A percentile compares a stretch with the other conserved stretches of the same genome.
Evolutionary conservation across 179 eudicot species (phyloP).

Genomic region (Nepenthes alata): DNA sequence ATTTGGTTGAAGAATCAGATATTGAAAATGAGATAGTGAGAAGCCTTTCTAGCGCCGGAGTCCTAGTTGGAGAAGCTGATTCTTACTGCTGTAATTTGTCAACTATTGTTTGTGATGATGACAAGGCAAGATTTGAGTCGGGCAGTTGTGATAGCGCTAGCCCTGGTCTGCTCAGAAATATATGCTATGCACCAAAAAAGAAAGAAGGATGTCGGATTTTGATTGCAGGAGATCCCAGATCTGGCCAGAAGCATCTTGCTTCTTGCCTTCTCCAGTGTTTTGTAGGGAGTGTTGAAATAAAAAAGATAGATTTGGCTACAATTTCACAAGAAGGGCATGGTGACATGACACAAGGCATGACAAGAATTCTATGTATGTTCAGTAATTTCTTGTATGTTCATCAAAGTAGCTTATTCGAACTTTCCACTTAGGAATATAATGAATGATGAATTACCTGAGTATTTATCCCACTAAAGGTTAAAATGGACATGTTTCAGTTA

Average conservation of each 20-base stretch:
- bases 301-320: conserved; percentile 83
- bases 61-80: conserved; percentile 32
- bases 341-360: conserved; percentile 63
- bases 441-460: no score
- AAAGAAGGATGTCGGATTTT: conserved; percentile 57
- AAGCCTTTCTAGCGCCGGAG: conserved; percentile 30
- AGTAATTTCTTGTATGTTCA: conserved; percentile 2
- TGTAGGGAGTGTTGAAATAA: conserved; percentile 61
- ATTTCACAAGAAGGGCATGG: conserved; percentile 88
- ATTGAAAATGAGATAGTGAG: conserved; percentile 37
- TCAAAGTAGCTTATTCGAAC: neutral
- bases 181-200: conserved; percentile 25
- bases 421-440: no score
- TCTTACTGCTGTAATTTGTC: conserved; percentile 16
- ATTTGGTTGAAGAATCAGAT: conserved; percentile 49
- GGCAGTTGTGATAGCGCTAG: conserved; percentile 22
- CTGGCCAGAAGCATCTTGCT: conserved; percentile 91
- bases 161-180: conserved; percentile 28
- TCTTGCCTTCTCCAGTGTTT: conserved; percentile 84
- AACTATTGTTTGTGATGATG: conserved; percentile 24
- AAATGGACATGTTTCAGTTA: no score
- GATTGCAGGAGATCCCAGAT: conserved; percentile 72
- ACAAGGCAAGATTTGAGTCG: conserved; percentile 13
- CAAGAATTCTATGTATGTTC: conserved; percentile 65
- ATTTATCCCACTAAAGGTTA: no score